Evolutionary conservation across 1,284 basidiomycete species (phyloP).

Genomic region (Cerioporus squamosus): DNA sequence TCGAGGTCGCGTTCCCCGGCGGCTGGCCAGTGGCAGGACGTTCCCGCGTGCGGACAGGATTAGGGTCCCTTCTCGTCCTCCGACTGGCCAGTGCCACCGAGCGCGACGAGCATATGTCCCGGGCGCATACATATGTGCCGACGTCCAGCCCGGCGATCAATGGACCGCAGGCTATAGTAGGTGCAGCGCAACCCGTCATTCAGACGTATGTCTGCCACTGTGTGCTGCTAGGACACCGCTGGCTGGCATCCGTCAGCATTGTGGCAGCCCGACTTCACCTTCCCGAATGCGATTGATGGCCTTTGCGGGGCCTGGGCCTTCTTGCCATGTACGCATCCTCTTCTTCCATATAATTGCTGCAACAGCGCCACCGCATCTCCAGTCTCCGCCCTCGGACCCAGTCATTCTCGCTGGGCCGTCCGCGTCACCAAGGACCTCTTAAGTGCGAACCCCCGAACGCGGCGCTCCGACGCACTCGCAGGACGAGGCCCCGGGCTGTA

Average conservation of each 20-base stretch:
- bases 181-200: not conserved
- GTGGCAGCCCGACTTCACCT: too few relatives aligned
- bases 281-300: not conserved
- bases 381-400: slow-evolving; percentile 3
- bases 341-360: not conserved
- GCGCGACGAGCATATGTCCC: not conserved
- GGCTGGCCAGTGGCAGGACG: not conserved
- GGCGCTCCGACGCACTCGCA: slow-evolving; percentile 13
- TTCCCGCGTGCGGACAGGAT: not conserved
- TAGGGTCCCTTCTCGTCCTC: slow-evolving; percentile 14
- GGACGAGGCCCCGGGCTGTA: not conserved
- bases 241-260: not conserved
- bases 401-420: not conserved
- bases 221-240: slow-evolving; percentile 11
- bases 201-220: not conserved
- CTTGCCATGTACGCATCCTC: not conserved
- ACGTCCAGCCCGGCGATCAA: slow-evolving; percentile 11
- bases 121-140: not conserved
- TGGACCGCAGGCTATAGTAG: not conserved
- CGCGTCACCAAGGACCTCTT: too few relatives aligned
- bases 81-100: slow-evolving; percentile 11
- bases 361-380: not conserved
- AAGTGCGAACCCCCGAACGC: not conserved
- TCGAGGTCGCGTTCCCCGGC: too few relatives aligned
- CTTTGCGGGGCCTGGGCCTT: not conserved